Conservation (phyloP, 2,329 filamentous ascomycete species). For the Apiospora kogelbergensis region DNA sequence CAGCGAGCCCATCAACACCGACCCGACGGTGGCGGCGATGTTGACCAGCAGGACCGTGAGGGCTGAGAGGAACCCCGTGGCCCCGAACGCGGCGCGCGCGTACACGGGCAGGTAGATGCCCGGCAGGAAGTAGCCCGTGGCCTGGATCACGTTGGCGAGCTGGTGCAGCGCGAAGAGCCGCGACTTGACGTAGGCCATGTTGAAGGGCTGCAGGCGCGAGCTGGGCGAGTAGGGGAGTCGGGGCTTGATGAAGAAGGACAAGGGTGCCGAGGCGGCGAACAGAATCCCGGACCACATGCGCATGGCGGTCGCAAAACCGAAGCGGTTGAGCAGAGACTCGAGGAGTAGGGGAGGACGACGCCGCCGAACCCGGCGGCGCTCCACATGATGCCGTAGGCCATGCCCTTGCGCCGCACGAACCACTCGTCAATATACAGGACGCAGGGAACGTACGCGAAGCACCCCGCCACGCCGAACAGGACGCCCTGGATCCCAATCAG, state of each 20-base stretch:
- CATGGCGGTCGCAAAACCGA: slow-evolving; percentile 53
- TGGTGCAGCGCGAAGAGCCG: slow-evolving; percentile 58
- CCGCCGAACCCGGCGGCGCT: slow-evolving; percentile 52
- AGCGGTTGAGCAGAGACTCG: slow-evolving; percentile 47
- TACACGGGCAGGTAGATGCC: slow-evolving; percentile 23
- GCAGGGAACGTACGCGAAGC: slow-evolving; percentile 51
- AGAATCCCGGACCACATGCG: slow-evolving; percentile 53
- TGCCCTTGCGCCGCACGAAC: slow-evolving; percentile 57
- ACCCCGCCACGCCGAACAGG: slow-evolving; percentile 59
- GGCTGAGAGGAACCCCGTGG: neutral
- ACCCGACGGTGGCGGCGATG: slow-evolving; percentile 48
- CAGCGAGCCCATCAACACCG: slow-evolving; percentile 61
- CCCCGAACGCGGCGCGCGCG: slow-evolving; percentile 12
- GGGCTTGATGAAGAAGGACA: slow-evolving; percentile 56
- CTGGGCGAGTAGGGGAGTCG: slow-evolving; percentile 45
- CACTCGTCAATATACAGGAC: slow-evolving; percentile 52
- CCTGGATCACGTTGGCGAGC: slow-evolving; percentile 57
- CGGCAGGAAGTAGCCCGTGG: slow-evolving; percentile 53
- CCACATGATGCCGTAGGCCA: slow-evolving; percentile 67
- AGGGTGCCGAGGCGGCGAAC: slow-evolving; percentile 55
- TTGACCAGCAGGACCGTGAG: slow-evolving; percentile 36
- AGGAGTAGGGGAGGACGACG: slow-evolving; percentile 53
- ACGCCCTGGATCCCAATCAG: slow-evolving; percentile 62
- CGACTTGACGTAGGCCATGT: slow-evolving; percentile 51
- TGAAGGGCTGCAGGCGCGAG: slow-evolving; percentile 34